Evolutionary conservation across 2,329 filamentous ascomycete genomes (phyloP), one percentile per base, ranked within the genome.

Genomic region (Fusarium armeniacum): DNA sequence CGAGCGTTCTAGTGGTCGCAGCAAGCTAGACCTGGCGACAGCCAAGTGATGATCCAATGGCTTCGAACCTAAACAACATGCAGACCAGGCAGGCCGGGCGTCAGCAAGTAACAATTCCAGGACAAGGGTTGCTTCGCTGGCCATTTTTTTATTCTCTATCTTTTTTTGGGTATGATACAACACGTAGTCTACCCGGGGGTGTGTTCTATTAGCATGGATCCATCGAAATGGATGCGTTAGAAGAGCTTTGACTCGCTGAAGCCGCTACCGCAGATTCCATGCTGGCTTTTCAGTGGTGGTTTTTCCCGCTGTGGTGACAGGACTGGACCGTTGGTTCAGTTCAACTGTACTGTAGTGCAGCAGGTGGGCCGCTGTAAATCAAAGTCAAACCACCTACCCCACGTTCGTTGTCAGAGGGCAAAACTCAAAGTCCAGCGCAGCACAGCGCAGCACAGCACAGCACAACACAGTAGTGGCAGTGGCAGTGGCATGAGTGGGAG

Each of bases 1-100:
- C 54, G 38, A 46, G 47, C 24, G 30, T 63, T 57, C 56, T 70
- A 71, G 59, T 71, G 67, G 67, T 71, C 67, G 67, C 67, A 69
- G 59, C 67, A 71, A 68, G 49, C 67, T 32, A 69, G 49, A 53
- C 53, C 57, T 46, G 55, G 47, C 49, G 55, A 62, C 45, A 44
- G 47, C 51, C 32, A 51, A 51, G 41, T 35, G 33, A 61, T 32
- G 51, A 46, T 49, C 69, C 69, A 71, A 71, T 71, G 45, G 62
- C 57, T 59, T 44, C 5, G 22, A 24, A 32, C 58, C 28, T 12
- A 71, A 60, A 58, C 57, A 47, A 18, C 36, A 38, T 38, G 36
- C 36, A 38, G 10, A 18, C 18, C 18, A 18, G 35, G 18, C 64
- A 40, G 38, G 54, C 50, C 57, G 65, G 68, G 68, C 69, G 68